A percentile compares a stretch with the other conserved stretches of the same genome.
phyloP scores from a whole-genome alignment of 768 basidiomycete species.

The Pulveroboletus sp. region DNA sequence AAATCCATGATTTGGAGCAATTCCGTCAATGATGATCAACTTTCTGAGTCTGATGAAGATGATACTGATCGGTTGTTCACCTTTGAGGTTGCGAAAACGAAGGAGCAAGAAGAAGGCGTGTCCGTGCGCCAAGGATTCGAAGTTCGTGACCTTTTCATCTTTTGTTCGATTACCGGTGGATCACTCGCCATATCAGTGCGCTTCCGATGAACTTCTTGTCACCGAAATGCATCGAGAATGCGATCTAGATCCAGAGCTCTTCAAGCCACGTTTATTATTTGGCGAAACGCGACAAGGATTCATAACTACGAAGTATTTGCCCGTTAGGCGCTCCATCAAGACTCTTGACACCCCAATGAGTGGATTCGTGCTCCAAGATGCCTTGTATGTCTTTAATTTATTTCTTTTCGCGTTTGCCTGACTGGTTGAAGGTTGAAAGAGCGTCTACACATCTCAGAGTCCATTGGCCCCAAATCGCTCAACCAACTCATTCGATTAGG shows the following conservation, averaged over 20 bases:
- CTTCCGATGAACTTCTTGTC: slow-evolving; percentile 18
- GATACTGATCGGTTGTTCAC: slow-evolving; percentile 51
- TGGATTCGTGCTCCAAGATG: slow-evolving; percentile 19
- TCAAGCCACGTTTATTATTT: slow-evolving; percentile 33
- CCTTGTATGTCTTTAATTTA: slow-evolving; percentile 16
- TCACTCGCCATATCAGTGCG: slow-evolving; percentile 3
- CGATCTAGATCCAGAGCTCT: slow-evolving; percentile 15
- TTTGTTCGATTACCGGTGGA: background rate
- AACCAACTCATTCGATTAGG: slow-evolving; percentile 29
- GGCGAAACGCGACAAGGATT: slow-evolving; percentile 46
- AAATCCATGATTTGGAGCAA: slow-evolving; percentile 43
- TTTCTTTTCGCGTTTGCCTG: background rate
- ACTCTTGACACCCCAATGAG: slow-evolving; percentile 3
- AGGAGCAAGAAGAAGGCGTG: slow-evolving; percentile 55
- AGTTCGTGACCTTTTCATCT: slow-evolving; percentile 24
- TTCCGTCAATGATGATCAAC: slow-evolving; percentile 25
- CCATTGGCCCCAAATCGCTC: slow-evolving; percentile 24
- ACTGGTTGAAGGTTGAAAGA: slow-evolving; percentile 22
- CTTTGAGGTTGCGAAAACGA: slow-evolving; percentile 55
- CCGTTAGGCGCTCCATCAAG: slow-evolving; percentile 15
- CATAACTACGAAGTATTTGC: slow-evolving; percentile 30
- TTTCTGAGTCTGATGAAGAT: slow-evolving; percentile 32
- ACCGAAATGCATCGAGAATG: slow-evolving; percentile 20
- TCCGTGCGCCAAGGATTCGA: slow-evolving; percentile 43
- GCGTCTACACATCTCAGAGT: slow-evolving; percentile 24